Evolutionary conservation across 2,329 filamentous ascomycete species (phyloP).

Genomic region (Colletotrichum tropicale): DNA sequence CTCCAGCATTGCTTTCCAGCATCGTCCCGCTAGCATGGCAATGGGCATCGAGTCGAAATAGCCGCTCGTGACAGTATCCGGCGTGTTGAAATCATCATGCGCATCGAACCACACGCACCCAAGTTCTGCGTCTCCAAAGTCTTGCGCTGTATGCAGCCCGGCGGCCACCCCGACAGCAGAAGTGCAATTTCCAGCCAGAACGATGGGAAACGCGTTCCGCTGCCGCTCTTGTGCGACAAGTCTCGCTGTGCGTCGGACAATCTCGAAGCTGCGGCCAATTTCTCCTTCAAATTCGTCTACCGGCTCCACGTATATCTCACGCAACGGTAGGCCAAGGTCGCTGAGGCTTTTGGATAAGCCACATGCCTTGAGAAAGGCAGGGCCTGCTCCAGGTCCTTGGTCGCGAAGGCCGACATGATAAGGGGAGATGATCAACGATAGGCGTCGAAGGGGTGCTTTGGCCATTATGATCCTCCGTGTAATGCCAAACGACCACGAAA

Average conservation of each 20-base stretch:
- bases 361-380: neutral
- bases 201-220: neutral
- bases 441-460: neutral
- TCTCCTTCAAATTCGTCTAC: neutral
- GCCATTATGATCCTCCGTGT: neutral
- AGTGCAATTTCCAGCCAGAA: neutral
- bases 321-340: neutral
- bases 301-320: neutral
- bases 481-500: neutral
- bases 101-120: neutral
- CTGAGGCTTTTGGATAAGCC: neutral
- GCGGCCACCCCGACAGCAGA: neutral
- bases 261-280: neutral
- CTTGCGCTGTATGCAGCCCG: neutral
- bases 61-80: conserved; percentile 25
- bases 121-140: neutral
- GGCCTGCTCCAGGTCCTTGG: neutral
- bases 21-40: conserved; percentile 27
- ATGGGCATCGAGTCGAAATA: conserved; percentile 33
- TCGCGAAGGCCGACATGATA: neutral
- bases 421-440: neutral
- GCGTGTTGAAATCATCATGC: conserved; percentile 23
- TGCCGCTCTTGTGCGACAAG: neutral
- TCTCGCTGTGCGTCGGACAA: neutral
- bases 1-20: conserved; percentile 22